These are phyloP conservation scores for Takakia lepidozioides DNA, from an alignment of 225 moss, liverwort and hornwort species.

Conservation along the genomic window DNA sequence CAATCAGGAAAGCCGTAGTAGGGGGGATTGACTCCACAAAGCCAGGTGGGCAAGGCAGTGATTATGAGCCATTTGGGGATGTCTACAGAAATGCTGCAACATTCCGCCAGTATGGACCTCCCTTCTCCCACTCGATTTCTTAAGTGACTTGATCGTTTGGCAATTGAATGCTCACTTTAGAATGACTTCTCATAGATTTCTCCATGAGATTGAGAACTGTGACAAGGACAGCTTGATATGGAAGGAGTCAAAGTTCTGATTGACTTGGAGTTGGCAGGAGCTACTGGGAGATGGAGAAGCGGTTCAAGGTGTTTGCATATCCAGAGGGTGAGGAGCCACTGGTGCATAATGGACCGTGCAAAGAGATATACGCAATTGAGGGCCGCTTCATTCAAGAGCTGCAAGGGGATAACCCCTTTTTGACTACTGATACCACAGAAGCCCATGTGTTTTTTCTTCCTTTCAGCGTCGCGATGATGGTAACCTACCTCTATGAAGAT, in stretches of 20 bases:
- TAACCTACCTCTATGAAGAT: conserved; percentile 65
- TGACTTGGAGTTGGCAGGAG: conserved; percentile 33
- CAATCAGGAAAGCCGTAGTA: conserved; percentile 24
- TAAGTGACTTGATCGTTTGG: too few relatives aligned
- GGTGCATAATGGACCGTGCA: conserved; percentile 90
- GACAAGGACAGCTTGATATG: neutral
- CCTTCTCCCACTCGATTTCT: neutral
- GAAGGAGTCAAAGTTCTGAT: neutral
- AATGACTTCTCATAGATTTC: neutral
- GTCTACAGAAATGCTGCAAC: conserved; percentile 58
- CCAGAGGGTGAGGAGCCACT: conserved; percentile 83
- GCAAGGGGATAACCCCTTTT: conserved; percentile 59
- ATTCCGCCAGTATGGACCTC: conserved; percentile 60
- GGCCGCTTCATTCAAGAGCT: conserved; percentile 96
- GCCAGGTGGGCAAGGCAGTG: neutral
- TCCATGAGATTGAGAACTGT: neutral
- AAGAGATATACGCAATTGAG: conserved; percentile 89
- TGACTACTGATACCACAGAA: conserved; percentile 57
- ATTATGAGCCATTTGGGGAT: conserved; percentile 40
- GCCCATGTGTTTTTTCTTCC: conserved; percentile 88
- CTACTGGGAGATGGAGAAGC: conserved; percentile 85
- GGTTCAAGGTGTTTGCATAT: conserved; percentile 78
- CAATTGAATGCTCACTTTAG: too few relatives aligned
- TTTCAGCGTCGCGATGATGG: conserved; percentile 98
- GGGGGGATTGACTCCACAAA: conserved; percentile 18